Percentiles rank a stretch among this genome's conserved stretches.
These are phyloP conservation scores for Actinomortierella wolfii DNA, from an alignment of 371 early-diverging fungal genomes.

Conservation along the genomic window DNA sequence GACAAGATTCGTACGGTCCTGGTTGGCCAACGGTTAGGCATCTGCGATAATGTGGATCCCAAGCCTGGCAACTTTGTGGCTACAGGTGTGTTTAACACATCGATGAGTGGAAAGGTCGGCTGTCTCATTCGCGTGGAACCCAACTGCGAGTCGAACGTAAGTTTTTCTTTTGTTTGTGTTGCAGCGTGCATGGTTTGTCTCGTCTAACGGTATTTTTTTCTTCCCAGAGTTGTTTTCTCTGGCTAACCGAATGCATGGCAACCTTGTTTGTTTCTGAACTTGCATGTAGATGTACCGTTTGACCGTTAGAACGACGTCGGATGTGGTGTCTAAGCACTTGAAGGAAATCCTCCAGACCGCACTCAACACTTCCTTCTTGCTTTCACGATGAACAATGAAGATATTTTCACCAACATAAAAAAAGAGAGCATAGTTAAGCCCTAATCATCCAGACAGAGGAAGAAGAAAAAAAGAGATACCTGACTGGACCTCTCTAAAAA, in stretches of 20 bases:
- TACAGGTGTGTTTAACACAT: conserved; percentile 83
- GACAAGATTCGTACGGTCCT: conserved; percentile 56
- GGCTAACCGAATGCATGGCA: neutral
- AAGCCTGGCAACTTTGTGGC: conserved; percentile 89
- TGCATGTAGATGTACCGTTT: conserved; percentile 82
- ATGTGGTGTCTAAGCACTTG: conserved; percentile 67
- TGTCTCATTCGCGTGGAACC: conserved; percentile 90
- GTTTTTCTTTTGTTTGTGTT: conserved; percentile 12
- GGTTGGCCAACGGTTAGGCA: conserved; percentile 69
- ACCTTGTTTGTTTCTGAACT: conserved; percentile 4
- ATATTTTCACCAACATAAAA: too few relatives aligned
- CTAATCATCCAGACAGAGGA: too few relatives aligned
- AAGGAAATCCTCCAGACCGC: conserved; percentile 38
- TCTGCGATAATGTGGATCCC: conserved; percentile 86
- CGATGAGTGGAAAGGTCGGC: conserved; percentile 86
- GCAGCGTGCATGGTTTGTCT: conserved; percentile 1
- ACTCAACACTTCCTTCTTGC: neutral
- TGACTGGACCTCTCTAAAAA: too few relatives aligned
- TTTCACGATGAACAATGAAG: too few relatives aligned
- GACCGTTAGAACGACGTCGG: conserved; percentile 90
- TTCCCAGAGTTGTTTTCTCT: conserved; percentile 1
- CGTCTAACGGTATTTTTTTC: neutral
- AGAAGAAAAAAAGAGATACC: too few relatives aligned
- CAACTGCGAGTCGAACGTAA: conserved; percentile 86
- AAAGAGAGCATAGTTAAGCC: too few relatives aligned